Base-by-base conservation (phyloP, 208 protist genomes). In the Trypanosoma mega region DNA sequence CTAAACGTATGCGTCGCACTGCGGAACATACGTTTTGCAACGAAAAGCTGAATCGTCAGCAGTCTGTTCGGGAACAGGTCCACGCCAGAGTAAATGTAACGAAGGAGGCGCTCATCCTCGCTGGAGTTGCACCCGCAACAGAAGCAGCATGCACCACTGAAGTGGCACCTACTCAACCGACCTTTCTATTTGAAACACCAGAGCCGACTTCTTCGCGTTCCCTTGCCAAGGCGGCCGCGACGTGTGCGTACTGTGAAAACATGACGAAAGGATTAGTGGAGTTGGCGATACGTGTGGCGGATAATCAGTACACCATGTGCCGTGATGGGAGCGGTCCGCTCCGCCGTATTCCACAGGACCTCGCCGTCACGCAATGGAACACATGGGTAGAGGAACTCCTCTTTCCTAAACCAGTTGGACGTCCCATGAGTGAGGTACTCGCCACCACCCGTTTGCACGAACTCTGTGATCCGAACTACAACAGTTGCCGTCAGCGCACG, bases 271-370 rank as follows among this genome's bases (percentile, higher is more conserved):
- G 87, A 20, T 5, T 94, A 0, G 65, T 80, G 7, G 74, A 92
- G 43, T 50, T 94, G 12, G 72, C 84, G 16, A 63, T 94, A 23
- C 57, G 61, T 27, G 82, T 94, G n/a, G 86, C 82, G 3, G 82
- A 94, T 33, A 81, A 81, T 47, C 81, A 82, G 30, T 84, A 83
- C 66, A 71, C 81, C 14, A 58, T 63, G 14, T 43, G 48, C 61
- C 14, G 52, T 36, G 5, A 72, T 1, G 67, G 26, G 8, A 80
- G 73, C 0, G 49, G 61, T 20, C 76, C 82, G 1, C 79, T 94
- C 45, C 71, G 69, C 2, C 73, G 80, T 18, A 43, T 81, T 14
- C 65, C 72, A 6, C 78, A 86, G 44, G 77, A 92, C 64, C 71
- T 94, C 26, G 33, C 62, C 34, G 80, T 90, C 7, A 85, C 82